Base-by-base conservation (phyloP, 2,329 filamentous ascomycete species). In the Talaromyces sp. region DNA sequence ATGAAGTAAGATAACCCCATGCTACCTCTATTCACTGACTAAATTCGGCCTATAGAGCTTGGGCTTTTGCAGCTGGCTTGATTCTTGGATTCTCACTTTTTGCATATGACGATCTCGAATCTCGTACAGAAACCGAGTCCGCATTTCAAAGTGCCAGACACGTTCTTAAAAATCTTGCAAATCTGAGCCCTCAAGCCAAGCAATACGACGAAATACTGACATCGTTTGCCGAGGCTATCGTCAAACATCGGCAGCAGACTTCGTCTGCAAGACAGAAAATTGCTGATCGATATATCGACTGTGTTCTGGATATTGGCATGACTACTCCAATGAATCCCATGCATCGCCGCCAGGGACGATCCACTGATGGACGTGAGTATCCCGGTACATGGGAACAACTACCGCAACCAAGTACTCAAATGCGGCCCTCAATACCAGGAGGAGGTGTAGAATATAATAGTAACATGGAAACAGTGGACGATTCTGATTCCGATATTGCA, bases 171-270 rank as follows among this genome's bases (percentile, higher is more conserved):
- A 75, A 75, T 33, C 67, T 85, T 0, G 75, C 79, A 0, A 67
- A 67, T 0, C 75, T 79, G 50, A 83, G 80, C 40, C 79, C 81
- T 0, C 82, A 84, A 60, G 83, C 83, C 2, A 77, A 75, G 2
- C 81, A 84, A 53, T 85, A 85, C 63, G 74, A 77, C 11, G 80
- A 84, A 5, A 85, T 85, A 19, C 70, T 85, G 7, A 78, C 72
- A 0, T 69, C 75, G 2, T 68, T 83, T 4, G 73, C 75, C 0
- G 74, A 75, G 9, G 79, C 79, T 0, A 76, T 82, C 9, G 62
- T 65, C 3, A 71, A 77, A 52, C 75, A 77, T 59, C 73, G 76
- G 13, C 69, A 72, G 40, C 66, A 67, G 28, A 54, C 39, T 33
- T 41, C 39, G 13, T 56, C 52, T 22, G 52, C 53, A 21, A 46